Evolutionary conservation across 176 grass and related monocot species (phyloP).

Genomic region (Pontederia crassipes): DNA sequence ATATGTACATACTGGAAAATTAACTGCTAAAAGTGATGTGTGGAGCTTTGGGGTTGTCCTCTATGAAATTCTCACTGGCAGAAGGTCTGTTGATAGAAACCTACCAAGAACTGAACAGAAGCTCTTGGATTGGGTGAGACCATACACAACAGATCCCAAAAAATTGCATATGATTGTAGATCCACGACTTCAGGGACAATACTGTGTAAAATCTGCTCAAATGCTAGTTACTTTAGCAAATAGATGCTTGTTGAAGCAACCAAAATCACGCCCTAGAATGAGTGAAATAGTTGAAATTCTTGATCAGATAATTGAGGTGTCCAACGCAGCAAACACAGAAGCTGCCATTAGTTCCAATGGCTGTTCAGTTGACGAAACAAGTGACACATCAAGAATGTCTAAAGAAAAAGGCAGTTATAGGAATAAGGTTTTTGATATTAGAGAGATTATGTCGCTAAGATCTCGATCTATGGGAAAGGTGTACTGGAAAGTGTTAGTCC

Average conservation of each 20-base stretch:
- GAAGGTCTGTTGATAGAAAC: constrained; percentile 13
- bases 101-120: constrained; percentile 13
- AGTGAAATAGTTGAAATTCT: constrained; percentile 16
- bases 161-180: constrained; percentile 4
- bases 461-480: background rate
- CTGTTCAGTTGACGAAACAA: background rate
- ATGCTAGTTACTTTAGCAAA: constrained; percentile 11
- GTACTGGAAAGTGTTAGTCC: constrained; percentile 2
- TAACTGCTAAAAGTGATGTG: constrained; percentile 17
- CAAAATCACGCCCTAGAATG: constrained; percentile 17
- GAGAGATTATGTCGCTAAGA: background rate
- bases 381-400: background rate
- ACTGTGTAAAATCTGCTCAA: background rate
- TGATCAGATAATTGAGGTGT: constrained; percentile 10
- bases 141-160: constrained; percentile 7
- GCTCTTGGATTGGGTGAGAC: constrained; percentile 17
- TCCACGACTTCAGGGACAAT: constrained; percentile 8
- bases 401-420: background rate
- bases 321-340: background rate
- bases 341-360: background rate
- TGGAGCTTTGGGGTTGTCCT: constrained; percentile 19
- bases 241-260: constrained; percentile 18
- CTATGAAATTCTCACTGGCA: constrained; percentile 18
- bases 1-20: constrained; percentile 8
- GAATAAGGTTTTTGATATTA: constrained; percentile 13